Base-by-base conservation (phyloP, 2,329 filamentous ascomycete species). In the Fusarium cicatricum region DNA sequence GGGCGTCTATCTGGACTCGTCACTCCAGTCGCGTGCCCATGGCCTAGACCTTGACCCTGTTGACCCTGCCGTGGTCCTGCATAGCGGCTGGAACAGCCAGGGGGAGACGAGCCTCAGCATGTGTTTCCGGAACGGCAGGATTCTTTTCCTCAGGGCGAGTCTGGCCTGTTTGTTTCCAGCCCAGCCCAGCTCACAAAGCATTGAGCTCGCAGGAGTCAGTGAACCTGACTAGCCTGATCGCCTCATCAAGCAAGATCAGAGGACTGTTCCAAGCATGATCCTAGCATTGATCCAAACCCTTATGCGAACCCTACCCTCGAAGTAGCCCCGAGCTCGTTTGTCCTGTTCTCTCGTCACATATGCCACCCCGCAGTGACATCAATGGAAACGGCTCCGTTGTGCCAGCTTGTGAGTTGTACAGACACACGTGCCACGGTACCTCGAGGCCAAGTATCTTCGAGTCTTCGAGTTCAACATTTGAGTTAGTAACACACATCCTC, bases 11-110 rank as follows among this genome's bases (percentile, higher is more conserved):
- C 37, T 66, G 28, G 56, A 29, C 37, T 48, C 47, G 48, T 54
- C 56, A 62, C 58, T 38, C 23, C 47, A 63, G 58, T 55, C 58
- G 47, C 40, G 36, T 49, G 47, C 45, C 53, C 36, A 32, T 21
- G 31, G 15, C 39, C 17, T 15, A 37, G 47, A 31, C 21, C 54
- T 36, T 55, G 41, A 32, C 39, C 21, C 40, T 51, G 41, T 36
- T 55, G 41, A 32, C 39, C 21, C 40, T 51, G 41, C 46, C 11
- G n/a, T 31, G 47, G 31, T 36, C 45, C 12, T 53, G 58, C 41
- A 64, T 54, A 41, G 60, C 52, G 42, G 41, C 51, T 60, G 48
- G 49, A 48, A 63, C 55, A 36, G 12, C 54, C 36, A 59, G 43
- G 59, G 55, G 40, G 40, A 53, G 28, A 48, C 36, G 55, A 63